Evolutionary conservation across 192 early-diverging fungal genomes (phyloP).

Genomic region (Rhizophlyctis rosea): DNA sequence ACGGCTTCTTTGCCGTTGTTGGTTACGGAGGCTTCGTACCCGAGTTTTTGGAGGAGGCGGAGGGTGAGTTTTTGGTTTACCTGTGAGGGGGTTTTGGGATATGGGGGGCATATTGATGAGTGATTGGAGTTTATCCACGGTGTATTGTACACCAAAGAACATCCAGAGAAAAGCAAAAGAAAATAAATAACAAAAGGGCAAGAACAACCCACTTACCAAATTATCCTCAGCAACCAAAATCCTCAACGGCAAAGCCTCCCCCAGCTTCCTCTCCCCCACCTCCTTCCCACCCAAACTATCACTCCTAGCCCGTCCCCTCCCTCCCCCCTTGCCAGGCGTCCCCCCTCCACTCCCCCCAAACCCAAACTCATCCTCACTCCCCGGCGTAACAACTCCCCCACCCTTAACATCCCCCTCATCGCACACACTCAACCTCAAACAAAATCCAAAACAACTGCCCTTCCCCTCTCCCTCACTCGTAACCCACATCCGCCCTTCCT

Average conservation of each 20-base stretch:
- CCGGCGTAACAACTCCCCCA: background rate
- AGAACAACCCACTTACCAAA: background rate
- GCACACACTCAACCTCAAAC: background rate
- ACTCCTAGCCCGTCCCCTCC: background rate
- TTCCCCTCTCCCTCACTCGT: too few relatives aligned
- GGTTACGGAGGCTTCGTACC: conserved; percentile 2
- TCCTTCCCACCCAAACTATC: background rate
- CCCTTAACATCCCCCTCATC: background rate
- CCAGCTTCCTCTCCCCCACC: conserved; percentile 3
- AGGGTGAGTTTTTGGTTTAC: background rate
- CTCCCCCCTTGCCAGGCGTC: background rate
- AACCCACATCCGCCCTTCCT: conserved; percentile 56
- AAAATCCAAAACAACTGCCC: background rate
- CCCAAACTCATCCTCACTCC: background rate
- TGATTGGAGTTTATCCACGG: too few relatives aligned
- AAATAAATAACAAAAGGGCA: background rate
- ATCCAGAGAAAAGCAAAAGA: conserved; percentile 1
- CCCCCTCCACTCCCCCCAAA: background rate
- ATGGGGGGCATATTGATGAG: too few relatives aligned
- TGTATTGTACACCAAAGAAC: background rate
- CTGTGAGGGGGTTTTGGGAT: too few relatives aligned
- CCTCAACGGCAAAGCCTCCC: conserved; percentile 13
- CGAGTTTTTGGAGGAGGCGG: conserved; percentile 3
- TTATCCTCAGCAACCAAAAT: conserved; percentile 30
- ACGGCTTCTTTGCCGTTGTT: conserved; percentile 23